Evolutionary conservation across 2,329 filamentous ascomycete genomes (phyloP).

Genomic region (Aspergillus sp.): DNA sequence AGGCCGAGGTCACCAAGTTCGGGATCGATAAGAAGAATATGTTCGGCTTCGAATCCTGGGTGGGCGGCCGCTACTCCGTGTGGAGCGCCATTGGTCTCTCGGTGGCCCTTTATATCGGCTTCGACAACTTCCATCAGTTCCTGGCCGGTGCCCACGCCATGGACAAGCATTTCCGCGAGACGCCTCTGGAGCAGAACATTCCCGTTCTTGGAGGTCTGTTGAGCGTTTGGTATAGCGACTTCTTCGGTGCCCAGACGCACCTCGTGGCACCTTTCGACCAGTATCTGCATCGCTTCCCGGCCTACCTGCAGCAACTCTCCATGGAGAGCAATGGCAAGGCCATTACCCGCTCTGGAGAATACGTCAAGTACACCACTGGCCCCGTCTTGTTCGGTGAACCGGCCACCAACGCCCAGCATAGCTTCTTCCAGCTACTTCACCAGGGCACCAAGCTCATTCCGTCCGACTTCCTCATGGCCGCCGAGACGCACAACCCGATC

Average conservation of each 20-base stretch:
- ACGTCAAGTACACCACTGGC: slow-evolving; percentile 96
- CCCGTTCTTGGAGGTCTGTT: slow-evolving; percentile 83
- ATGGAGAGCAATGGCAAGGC: slow-evolving; percentile 99
- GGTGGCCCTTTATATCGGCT: slow-evolving; percentile 90
- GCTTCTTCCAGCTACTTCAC: slow-evolving; percentile 98
- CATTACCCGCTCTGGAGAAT: slow-evolving; percentile 74
- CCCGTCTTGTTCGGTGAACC: slow-evolving; percentile 96
- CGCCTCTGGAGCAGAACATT: slow-evolving; percentile 90
- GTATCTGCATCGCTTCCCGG: slow-evolving; percentile 97
- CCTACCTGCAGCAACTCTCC: slow-evolving; percentile 96
- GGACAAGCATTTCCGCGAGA: slow-evolving; percentile 94
- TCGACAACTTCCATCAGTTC: slow-evolving; percentile 96
- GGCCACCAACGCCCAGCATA: slow-evolving; percentile 98
- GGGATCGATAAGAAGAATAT: slow-evolving; percentile 99
- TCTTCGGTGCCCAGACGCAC: slow-evolving; percentile 96
- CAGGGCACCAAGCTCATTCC: slow-evolving; percentile 99
- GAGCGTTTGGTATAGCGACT: slow-evolving; percentile 98
- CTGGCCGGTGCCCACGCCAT: slow-evolving; percentile 88
- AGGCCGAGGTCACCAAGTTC: slow-evolving; percentile 91
- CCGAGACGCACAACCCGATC: slow-evolving; percentile 93
- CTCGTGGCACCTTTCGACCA: slow-evolving; percentile 97
- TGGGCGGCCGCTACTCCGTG: slow-evolving; percentile 94
- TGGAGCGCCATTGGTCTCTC: slow-evolving; percentile 98
- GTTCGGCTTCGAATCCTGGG: slow-evolving; percentile 99
- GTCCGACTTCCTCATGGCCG: slow-evolving; percentile 93